Conservation (phyloP, 371 early-diverging fungal genomes). For the Mortierella sp. region DNA sequence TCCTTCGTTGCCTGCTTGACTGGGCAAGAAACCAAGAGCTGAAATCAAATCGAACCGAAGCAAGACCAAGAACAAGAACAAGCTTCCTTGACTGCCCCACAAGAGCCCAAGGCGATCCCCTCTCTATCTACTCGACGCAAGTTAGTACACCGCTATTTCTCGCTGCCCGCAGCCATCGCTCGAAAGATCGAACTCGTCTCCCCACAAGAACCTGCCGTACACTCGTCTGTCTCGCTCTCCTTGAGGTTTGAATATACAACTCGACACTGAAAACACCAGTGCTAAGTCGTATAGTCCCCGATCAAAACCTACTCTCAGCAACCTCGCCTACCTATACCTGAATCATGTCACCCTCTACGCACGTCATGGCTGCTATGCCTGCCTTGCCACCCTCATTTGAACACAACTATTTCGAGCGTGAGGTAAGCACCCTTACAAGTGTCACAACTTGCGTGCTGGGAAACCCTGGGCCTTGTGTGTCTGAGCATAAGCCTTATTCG, state of each 20-base stretch:
- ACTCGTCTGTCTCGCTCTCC: constrained; percentile 1
- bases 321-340: neutral
- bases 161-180: no score
- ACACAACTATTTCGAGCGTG: constrained; percentile 33
- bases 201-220: neutral
- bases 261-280: no score
- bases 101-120: constrained; percentile 2
- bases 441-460: no score
- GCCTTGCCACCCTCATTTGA: constrained; percentile 20
- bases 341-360: constrained; percentile 39
- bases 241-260: no score
- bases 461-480: no score
- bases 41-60: constrained; percentile 9
- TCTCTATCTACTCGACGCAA: no score
- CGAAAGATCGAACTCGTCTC: constrained; percentile 1
- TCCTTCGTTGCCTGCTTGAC: neutral
- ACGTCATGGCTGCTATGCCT: constrained; percentile 37
- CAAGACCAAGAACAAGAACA: neutral
- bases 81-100: neutral
- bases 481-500: no score
- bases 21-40: neutral
- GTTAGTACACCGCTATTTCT: neutral
- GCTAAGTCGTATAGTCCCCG: no score
- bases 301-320: neutral
- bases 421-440: no score